Conservation (phyloP, 148 eudicot genomes). For the Heliosperma pusillum region DNA sequence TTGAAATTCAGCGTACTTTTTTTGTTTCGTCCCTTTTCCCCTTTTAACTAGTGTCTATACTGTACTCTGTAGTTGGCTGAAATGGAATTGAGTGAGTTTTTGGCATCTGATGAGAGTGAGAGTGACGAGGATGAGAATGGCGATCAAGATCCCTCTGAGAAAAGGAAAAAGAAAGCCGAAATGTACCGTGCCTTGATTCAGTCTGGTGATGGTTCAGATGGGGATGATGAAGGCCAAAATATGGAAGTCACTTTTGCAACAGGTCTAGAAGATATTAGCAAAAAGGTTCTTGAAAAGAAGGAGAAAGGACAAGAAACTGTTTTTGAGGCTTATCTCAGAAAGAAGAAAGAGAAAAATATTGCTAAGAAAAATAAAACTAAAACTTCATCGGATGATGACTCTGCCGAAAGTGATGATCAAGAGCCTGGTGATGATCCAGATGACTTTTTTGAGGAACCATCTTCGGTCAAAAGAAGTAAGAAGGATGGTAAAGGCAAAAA, state of each 20-base stretch:
- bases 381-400: slow-evolving; percentile 76
- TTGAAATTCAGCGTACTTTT: background rate
- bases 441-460: slow-evolving; percentile 73
- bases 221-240: slow-evolving; percentile 61
- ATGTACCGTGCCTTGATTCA: slow-evolving; percentile 64
- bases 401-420: slow-evolving; percentile 45
- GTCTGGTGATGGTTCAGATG: slow-evolving; percentile 71
- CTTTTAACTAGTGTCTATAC: slow-evolving; percentile 1
- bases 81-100: slow-evolving; percentile 62
- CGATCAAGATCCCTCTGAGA: slow-evolving; percentile 23
- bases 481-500: slow-evolving; percentile 25
- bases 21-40: background rate
- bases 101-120: slow-evolving; percentile 87
- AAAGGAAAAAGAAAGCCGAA: slow-evolving; percentile 48
- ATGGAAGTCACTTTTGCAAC: slow-evolving; percentile 97
- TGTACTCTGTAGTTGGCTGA: slow-evolving; percentile 56
- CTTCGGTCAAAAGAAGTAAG: slow-evolving; percentile 34
- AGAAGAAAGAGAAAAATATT: slow-evolving; percentile 75
- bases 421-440: slow-evolving; percentile 48
- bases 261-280: slow-evolving; percentile 91
- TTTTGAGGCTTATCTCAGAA: slow-evolving; percentile 77
- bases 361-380: slow-evolving; percentile 54
- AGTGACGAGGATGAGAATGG: slow-evolving; percentile 50
- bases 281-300: slow-evolving; percentile 79
- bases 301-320: slow-evolving; percentile 70